Evolutionary conservation across 331 rosid genomes (phyloP).

Genomic region (Rhamnella rubrinervis): DNA sequence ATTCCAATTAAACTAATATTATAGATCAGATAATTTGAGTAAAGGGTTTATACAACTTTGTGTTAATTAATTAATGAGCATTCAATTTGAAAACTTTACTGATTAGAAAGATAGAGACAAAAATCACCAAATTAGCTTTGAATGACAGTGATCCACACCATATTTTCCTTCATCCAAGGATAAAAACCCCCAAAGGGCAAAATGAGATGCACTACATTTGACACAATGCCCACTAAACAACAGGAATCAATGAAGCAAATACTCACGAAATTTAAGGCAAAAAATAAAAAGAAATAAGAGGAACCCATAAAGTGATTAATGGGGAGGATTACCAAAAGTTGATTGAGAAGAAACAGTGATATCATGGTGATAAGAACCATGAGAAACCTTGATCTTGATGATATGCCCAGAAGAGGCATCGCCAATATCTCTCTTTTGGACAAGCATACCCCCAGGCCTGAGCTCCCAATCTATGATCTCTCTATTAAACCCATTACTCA

Average conservation of each 20-base stretch:
- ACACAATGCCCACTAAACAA: not conserved
- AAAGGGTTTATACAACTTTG: not conserved
- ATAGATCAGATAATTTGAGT: not conserved
- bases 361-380: constrained; percentile 47
- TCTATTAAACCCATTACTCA: constrained; percentile 24
- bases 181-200: constrained; percentile 16
- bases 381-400: constrained; percentile 53
- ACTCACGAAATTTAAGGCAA: not conserved
- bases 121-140: constrained; percentile 5
- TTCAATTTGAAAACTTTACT: not conserved
- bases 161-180: not conserved
- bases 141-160: constrained; percentile 14
- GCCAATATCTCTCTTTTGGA: constrained; percentile 57
- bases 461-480: constrained; percentile 66
- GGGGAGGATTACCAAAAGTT: constrained; percentile 50
- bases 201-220: constrained; percentile 4
- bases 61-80: not conserved
- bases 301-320: constrained; percentile 2
- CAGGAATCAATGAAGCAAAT: not conserved
- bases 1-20: no score
- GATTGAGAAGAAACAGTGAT: constrained; percentile 51
- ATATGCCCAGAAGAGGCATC: constrained; percentile 45
- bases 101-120: not conserved
- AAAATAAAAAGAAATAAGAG: not conserved
- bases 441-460: constrained; percentile 82